Base-by-base conservation (phyloP, 495 filamentous ascomycete species). In the Schizothecium vesticola region DNA sequence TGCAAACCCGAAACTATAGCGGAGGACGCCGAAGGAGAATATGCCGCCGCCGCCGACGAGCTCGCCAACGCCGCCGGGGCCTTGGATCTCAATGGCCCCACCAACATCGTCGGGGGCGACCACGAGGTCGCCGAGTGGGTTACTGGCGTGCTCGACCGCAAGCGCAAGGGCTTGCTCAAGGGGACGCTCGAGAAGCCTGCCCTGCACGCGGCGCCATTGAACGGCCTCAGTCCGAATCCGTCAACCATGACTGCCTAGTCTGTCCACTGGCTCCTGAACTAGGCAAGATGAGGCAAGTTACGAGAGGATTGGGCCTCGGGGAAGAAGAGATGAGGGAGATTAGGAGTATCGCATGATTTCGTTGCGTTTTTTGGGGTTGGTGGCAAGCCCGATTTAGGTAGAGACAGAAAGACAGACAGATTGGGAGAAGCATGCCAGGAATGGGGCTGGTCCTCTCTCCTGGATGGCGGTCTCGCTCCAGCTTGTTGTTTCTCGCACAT, bases 111-210 rank as follows among this genome's bases (percentile, higher is more conserved):
- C 7, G 69, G 66, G 75, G 88, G 88, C 22, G 91, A 98, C 67
- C 78, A 83, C 56, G 94, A 97, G 77, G 91, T 97, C 9, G 88
- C 91, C 2, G 83, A 85, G 31, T 98, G 94, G 94, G 94, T 97
- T 16, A 82, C 82, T n/a, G 82, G 82, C 10, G 91, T 91, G 55
- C 78, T 94, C 56, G 84, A 88, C 63, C 81, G 82, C 31, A 89
- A 88, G 69, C 77, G 79, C 67, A 82, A 78, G 4, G 88, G 87
- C n/a, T 73, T 80, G 55, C 69, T 80, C 29, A 66, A 70, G 16
- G 77, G 71, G 57, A 65, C 67, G 28, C 69, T 71, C n/a, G 71
- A 72, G 22, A 85, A 82, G 68, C 92, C 92, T 7, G 92, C 92
- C 12, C 81, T 96, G 59, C 92, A 96, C 73, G 86, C 90, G 13